Evolutionary conservation across 768 basidiomycete species (phyloP).

Genomic region (Gymnopilus junonius): DNA sequence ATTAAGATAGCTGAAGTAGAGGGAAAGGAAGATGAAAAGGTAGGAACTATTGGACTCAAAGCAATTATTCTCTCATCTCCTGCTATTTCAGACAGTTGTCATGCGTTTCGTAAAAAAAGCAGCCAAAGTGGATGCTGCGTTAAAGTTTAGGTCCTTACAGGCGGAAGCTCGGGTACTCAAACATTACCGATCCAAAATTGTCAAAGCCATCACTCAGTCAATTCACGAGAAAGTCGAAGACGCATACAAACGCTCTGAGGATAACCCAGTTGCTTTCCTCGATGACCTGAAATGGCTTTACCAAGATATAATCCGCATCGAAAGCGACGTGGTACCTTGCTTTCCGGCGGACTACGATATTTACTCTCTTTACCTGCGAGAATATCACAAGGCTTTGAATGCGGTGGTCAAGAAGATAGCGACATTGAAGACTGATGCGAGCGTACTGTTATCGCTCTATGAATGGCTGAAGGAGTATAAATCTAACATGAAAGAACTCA

Average conservation of each 20-base stretch:
- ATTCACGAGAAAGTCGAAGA: conserved; percentile 74
- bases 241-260: conserved; percentile 63
- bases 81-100: conserved; percentile 73
- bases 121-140: conserved; percentile 89
- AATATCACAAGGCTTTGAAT: conserved; percentile 90
- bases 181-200: conserved; percentile 91
- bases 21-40: conserved; percentile 94
- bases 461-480: conserved; percentile 98
- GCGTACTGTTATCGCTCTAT: conserved; percentile 80
- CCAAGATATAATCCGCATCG: conserved; percentile 92
- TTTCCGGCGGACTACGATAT: conserved; percentile 95
- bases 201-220: conserved; percentile 78
- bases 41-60: conserved; percentile 28
- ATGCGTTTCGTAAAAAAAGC: conserved; percentile 94
- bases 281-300: conserved; percentile 88
- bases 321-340: conserved; percentile 85
- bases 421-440: conserved; percentile 83
- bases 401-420: conserved; percentile 71
- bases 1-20: conserved; percentile 95
- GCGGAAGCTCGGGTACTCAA: conserved; percentile 93
- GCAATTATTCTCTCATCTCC: conserved; percentile 3
- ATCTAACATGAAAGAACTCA: conserved; percentile 92
- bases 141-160: conserved; percentile 92
- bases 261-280: conserved; percentile 74
- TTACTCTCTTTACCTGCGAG: conserved; percentile 78